These are phyloP conservation scores for Xylaria telfairii DNA, from an alignment of 495 filamentous ascomycete genomes.

Conservation along the genomic window DNA sequence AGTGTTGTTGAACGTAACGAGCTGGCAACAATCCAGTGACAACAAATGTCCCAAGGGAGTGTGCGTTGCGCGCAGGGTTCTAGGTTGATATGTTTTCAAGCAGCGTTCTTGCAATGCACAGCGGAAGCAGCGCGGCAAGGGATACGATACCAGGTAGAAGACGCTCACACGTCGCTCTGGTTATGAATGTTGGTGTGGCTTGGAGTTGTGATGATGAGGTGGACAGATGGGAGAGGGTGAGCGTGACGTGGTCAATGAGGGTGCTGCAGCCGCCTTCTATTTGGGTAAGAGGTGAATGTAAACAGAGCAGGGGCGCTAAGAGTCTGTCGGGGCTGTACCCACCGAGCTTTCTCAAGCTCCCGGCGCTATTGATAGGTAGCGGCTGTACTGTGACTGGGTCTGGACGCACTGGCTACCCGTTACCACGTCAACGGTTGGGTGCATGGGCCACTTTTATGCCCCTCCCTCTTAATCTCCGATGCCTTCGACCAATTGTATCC, in stretches of 20 bases:
- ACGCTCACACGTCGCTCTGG: slow-evolving; percentile 12
- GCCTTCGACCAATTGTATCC: not conserved
- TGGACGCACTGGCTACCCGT: not conserved
- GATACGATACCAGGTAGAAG: slow-evolving; percentile 26
- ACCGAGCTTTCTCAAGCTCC: slow-evolving; percentile 18
- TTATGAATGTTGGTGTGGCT: slow-evolving; percentile 13
- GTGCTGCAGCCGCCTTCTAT: slow-evolving; percentile 24
- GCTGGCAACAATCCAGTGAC: not conserved
- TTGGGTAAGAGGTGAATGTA: slow-evolving; percentile 28
- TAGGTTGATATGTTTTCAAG: slow-evolving; percentile 3
- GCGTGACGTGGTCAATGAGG: slow-evolving; percentile 10
- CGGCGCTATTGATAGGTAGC: slow-evolving; percentile 25
- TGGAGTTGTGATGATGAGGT: slow-evolving; percentile 1
- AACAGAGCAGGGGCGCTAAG: slow-evolving; percentile 29
- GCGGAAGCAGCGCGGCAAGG: slow-evolving; percentile 17
- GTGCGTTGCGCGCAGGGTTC: slow-evolving; percentile 17
- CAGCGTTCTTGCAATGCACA: slow-evolving; percentile 16
- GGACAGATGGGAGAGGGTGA: slow-evolving; percentile 3
- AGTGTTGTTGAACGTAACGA: not conserved
- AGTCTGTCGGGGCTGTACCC: not conserved
- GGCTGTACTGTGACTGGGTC: not conserved
- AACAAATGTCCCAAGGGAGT: slow-evolving; percentile 2
- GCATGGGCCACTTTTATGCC: slow-evolving; percentile 13
- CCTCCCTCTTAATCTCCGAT: not conserved
- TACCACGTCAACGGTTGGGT: slow-evolving; percentile 13